These are phyloP conservation scores for Teratosphaeria viscida DNA, from an alignment of 2,329 filamentous ascomycete species.

Conservation along the genomic window DNA sequence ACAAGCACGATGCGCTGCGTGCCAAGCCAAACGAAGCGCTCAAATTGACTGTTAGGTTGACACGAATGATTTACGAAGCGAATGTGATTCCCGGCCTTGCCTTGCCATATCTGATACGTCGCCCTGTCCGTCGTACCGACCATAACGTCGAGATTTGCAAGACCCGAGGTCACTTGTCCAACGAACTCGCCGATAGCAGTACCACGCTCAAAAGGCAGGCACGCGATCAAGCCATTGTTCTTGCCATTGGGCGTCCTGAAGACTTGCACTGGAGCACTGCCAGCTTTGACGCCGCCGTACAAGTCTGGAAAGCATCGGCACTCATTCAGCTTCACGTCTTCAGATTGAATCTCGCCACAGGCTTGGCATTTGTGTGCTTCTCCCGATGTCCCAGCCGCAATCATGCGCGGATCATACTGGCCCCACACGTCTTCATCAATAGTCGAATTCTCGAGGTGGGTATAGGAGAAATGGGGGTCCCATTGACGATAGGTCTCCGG, in stretches of 20 bases:
- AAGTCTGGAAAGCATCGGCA: constrained; percentile 46
- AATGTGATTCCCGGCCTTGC: constrained; percentile 46
- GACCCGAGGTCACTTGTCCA: constrained; percentile 43
- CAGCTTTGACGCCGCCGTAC: constrained; percentile 36
- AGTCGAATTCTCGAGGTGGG: constrained; percentile 40
- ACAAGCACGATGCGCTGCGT: constrained; percentile 46
- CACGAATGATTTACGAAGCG: constrained; percentile 51
- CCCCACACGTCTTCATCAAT: constrained; percentile 42
- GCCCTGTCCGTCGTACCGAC: constrained; percentile 30
- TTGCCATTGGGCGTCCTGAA: constrained; percentile 43
- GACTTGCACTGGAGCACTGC: constrained; percentile 39
- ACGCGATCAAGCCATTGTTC: constrained; percentile 44
- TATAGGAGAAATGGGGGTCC: constrained; percentile 38
- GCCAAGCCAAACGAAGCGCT: constrained; percentile 47
- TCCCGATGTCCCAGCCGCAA: constrained; percentile 20
- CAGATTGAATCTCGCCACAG: constrained; percentile 42
- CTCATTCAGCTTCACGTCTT: constrained; percentile 37
- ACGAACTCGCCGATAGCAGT: constrained; percentile 46
- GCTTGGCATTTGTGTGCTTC: constrained; percentile 30
- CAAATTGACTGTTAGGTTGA: constrained; percentile 46
- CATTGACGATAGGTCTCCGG: constrained; percentile 38
- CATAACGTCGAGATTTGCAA: constrained; percentile 47
- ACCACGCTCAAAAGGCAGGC: constrained; percentile 42
- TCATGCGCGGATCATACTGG: constrained; percentile 39
- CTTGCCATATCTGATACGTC: constrained; percentile 50